These are phyloP conservation scores for Suhomyces vadensis DNA, from an alignment of 805 yeast species.

Conservation along the genomic window DNA sequence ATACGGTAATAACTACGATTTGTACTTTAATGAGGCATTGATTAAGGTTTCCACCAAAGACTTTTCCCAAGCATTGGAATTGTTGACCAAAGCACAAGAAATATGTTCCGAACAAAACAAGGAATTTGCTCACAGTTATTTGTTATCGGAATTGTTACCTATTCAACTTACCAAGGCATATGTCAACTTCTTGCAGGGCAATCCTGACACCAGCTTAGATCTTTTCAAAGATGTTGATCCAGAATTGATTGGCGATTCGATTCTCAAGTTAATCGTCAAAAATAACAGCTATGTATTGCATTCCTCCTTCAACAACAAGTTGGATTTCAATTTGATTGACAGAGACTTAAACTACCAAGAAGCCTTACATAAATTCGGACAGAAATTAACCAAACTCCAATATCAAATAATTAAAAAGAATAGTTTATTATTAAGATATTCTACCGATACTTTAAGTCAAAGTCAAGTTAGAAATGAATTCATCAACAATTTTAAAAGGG, in stretches of 20 bases:
- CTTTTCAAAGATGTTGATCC: conserved; percentile 38
- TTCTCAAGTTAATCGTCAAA: conserved; percentile 41
- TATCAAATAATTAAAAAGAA: conserved; percentile 43
- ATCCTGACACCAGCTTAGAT: conserved; percentile 31
- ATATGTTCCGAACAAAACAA: conserved; percentile 38
- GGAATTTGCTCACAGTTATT: conserved; percentile 49
- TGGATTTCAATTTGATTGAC: conserved; percentile 23
- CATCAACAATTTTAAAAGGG: conserved; percentile 18
- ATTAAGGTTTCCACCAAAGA: conserved; percentile 46
- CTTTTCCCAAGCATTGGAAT: conserved; percentile 38
- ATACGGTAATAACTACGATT: conserved; percentile 45
- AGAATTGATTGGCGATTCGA: conserved; percentile 35
- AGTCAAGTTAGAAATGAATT: conserved; percentile 24
- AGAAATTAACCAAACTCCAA: conserved; percentile 38
- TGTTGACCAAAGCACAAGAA: conserved; percentile 48
- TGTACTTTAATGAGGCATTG: conserved; percentile 59
- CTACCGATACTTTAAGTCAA: conserved; percentile 37
- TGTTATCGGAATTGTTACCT: conserved; percentile 55
- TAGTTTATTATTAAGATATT: conserved; percentile 43
- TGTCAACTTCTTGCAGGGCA: conserved; percentile 41
- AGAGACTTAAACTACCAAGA: conserved; percentile 34
- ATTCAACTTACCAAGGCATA: conserved; percentile 62
- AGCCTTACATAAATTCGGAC: conserved; percentile 23
- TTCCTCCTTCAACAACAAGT: background rate
- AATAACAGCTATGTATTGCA: conserved; percentile 45